Evolutionary conservation across 805 yeast genomes (phyloP), one percentile per base, ranked within the genome.

Genomic region (Starmerella ratchasimensis): DNA sequence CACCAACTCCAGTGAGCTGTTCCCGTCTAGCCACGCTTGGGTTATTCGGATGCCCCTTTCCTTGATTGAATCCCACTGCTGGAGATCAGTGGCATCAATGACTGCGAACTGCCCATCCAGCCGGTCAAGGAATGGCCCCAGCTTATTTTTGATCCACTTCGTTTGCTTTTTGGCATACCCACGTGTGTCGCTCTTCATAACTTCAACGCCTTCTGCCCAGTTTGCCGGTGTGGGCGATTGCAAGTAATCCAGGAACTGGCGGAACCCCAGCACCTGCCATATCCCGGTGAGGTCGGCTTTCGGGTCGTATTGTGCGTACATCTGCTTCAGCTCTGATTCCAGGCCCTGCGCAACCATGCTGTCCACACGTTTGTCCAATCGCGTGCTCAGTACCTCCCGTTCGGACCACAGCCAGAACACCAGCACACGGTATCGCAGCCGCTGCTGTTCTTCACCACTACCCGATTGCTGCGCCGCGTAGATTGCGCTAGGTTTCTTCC

Each of bases 221-320:
- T 23, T 22, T 13, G 21, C 37, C 2, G 11, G 20, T 1, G 33
- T 28, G 5, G 31, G 36, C 2, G 19, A 15, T 6, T 30, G 6
- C 7, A 51, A 23, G 18, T 44, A 56, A 6, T 56, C 53, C 22
- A 55, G 44, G 37, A 49, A 49, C 38, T 55, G 54, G 18, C 82
- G 81, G 58, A 81, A 90, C 1, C 97, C 97, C 51, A 88, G 81
- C 1, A 81, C 94, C 59, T 90, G 97, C 84, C 84, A 84, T 0
- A 88, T 69, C 2, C 97, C 97, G 73, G 17, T 50, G 54, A 5
- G 56, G n/a, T 53, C 1, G 10, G 17, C 9, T 10, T 30, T 35
- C 5, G 36, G 33, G 14, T 34, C 25, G 22, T 42, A 41, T 9
- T 39, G 29, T 9, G 58, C 51, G 53, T 71, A 73, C 50, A 88